Evolutionary conservation across 2,329 filamentous ascomycete genomes (phyloP).

Genomic region (Mycocentrospora acerina): DNA sequence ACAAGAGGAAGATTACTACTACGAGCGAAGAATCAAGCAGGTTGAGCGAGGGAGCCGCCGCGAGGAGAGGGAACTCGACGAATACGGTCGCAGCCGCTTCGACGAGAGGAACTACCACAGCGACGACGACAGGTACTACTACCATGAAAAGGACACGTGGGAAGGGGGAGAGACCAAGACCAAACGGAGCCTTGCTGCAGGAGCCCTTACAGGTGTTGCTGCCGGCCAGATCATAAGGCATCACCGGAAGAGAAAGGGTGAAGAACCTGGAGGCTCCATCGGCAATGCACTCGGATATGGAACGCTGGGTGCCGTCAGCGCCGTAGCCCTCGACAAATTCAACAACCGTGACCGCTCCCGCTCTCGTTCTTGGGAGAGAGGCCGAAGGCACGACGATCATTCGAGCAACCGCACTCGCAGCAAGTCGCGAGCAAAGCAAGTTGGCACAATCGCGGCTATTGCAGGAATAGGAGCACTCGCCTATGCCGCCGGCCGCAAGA

Average conservation of each 20-base stretch:
- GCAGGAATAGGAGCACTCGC: slow-evolving; percentile 62
- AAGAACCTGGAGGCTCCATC: slow-evolving; percentile 53
- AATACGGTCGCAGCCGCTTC: slow-evolving; percentile 42
- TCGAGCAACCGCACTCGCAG: slow-evolving; percentile 36
- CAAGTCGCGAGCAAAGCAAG: slow-evolving; percentile 50
- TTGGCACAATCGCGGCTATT: slow-evolving; percentile 61
- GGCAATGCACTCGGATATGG: slow-evolving; percentile 61
- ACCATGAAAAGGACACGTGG: slow-evolving; percentile 53
- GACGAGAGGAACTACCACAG: slow-evolving; percentile 54
- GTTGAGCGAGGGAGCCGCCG: slow-evolving; percentile 52
- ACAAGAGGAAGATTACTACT: slow-evolving; percentile 63
- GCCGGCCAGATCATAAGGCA: slow-evolving; percentile 62
- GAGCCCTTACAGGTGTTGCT: slow-evolving; percentile 61
- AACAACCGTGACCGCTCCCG: slow-evolving; percentile 50
- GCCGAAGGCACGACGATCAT: slow-evolving; percentile 18
- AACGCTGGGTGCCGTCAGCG: slow-evolving; percentile 62
- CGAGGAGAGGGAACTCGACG: slow-evolving; percentile 39
- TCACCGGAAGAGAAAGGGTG: slow-evolving; percentile 58
- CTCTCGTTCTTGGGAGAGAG: slow-evolving; percentile 40
- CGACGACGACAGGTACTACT: slow-evolving; percentile 64
- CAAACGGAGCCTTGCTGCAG: slow-evolving; percentile 63
- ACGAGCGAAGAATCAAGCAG: slow-evolving; percentile 59
- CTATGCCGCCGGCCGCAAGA: slow-evolving; percentile 51
- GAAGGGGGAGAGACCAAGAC: slow-evolving; percentile 48
- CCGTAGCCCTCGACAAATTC: slow-evolving; percentile 58